Evolutionary conservation across 2,329 filamentous ascomycete genomes (phyloP).

Genomic region (Rhynchosporium secalis): DNA sequence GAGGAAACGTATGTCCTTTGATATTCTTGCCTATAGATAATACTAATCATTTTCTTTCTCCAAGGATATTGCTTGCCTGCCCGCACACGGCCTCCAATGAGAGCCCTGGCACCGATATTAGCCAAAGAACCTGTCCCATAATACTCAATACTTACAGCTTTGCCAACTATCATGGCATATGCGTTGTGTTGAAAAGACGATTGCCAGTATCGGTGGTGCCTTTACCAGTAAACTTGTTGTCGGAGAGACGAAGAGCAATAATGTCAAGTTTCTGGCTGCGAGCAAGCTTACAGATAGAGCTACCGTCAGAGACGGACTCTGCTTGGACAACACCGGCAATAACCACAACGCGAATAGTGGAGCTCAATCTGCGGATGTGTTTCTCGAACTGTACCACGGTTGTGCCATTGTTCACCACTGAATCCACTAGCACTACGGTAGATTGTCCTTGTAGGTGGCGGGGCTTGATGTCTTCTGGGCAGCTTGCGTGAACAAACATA

Average conservation of each 20-base stretch:
- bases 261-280: constrained; percentile 42
- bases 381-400: constrained; percentile 50
- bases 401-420: constrained; percentile 59
- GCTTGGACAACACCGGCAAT: constrained; percentile 57
- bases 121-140: not conserved
- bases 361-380: constrained; percentile 46
- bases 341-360: constrained; percentile 50
- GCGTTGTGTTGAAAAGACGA: constrained; percentile 58
- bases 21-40: not conserved
- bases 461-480: constrained; percentile 44
- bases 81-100: too few species aligned
- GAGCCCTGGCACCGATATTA: not conserved
- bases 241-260: constrained; percentile 55
- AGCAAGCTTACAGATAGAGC: constrained; percentile 19
- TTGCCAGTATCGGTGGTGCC: constrained; percentile 59
- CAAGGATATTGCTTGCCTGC: too few species aligned
- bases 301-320: constrained; percentile 34
- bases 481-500: constrained; percentile 50
- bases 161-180: constrained; percentile 41
- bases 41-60: too few species aligned
- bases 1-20: not conserved
- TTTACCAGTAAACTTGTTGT: constrained; percentile 55
- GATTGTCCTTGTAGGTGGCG: constrained; percentile 44
- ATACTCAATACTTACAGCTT: constrained; percentile 5
- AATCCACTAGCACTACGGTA: constrained; percentile 57